Conservation (phyloP, 2,329 filamentous ascomycete genomes). For the Phaeoacremonium minimum region DNA sequence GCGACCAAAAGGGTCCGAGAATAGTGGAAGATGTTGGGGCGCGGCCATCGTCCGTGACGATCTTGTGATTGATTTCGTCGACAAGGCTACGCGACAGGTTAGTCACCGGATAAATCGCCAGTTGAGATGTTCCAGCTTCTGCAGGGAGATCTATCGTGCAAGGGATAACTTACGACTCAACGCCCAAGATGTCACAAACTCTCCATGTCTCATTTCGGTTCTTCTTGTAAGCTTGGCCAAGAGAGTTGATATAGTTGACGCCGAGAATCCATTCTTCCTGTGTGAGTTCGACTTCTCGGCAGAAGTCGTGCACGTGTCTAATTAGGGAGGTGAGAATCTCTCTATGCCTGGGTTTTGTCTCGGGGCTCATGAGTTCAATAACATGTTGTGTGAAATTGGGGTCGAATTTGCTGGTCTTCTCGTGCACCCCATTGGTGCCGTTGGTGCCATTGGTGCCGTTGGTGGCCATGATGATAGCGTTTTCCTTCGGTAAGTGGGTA, state of each 20-base stretch:
- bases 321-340: constrained; percentile 52
- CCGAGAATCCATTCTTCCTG: constrained; percentile 60
- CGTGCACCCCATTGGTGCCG: constrained; percentile 1
- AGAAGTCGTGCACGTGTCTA: constrained; percentile 59
- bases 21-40: constrained; percentile 59
- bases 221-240: constrained; percentile 52
- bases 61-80: constrained; percentile 61
- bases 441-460: constrained; percentile 4
- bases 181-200: constrained; percentile 57
- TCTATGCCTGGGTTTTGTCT: constrained; percentile 50
- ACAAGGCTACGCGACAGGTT: constrained; percentile 44
- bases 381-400: constrained; percentile 54
- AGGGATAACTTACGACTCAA: constrained; percentile 40
- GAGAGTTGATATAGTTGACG: constrained; percentile 52
- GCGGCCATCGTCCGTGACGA: constrained; percentile 27
- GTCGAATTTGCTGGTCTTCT: constrained; percentile 8
- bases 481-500: not conserved
- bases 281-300: constrained; percentile 58
- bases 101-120: too few species aligned
- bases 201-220: constrained; percentile 61
- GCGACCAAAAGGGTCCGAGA: constrained; percentile 64
- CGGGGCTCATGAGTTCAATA: constrained; percentile 55
- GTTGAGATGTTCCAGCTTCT: too few species aligned
- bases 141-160: too few species aligned
- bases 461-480: constrained; percentile 1